These are phyloP conservation scores for Dryas drummondii DNA, from an alignment of 306 rosid species.

Conservation along the genomic window DNA sequence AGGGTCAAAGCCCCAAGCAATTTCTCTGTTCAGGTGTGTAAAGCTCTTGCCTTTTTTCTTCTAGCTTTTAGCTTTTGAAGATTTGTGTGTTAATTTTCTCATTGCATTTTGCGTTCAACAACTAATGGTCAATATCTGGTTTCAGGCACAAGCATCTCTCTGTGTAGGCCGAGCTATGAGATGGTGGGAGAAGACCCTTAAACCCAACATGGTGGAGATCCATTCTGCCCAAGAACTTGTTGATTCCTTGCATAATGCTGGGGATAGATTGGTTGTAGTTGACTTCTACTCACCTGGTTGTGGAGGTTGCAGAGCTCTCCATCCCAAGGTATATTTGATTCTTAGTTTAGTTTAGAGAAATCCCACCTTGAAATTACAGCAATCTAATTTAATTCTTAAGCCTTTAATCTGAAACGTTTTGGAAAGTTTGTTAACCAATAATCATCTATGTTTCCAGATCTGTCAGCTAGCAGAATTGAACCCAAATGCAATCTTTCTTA, in stretches of 20 bases:
- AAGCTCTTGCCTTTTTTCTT: neutral
- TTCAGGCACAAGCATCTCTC: conserved; percentile 59
- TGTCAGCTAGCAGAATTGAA: conserved; percentile 78
- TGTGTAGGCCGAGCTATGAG: conserved; percentile 51
- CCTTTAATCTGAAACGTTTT: neutral
- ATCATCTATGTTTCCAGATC: conserved; percentile 42
- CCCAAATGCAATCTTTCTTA: conserved; percentile 57
- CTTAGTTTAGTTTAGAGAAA: neutral
- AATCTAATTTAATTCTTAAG: neutral
- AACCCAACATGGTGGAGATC: conserved; percentile 74
- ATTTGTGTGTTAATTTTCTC: neutral
- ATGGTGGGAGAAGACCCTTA: conserved; percentile 81
- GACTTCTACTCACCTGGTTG: conserved; percentile 88
- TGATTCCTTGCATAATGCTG: conserved; percentile 58
- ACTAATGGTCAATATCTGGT: neutral
- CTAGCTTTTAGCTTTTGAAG: neutral
- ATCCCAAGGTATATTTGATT: conserved; percentile 60
- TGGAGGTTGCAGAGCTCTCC: conserved; percentile 90
- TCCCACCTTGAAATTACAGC: neutral
- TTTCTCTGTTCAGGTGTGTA: conserved; percentile 47
- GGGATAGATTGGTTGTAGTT: conserved; percentile 71
- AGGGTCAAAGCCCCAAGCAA: conserved; percentile 30
- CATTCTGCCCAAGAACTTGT: conserved; percentile 66
- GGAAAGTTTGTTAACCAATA: neutral
- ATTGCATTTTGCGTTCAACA: neutral